These are phyloP conservation scores for Ailanthus altissimus DNA, from an alignment of 345 rosid species.

Conservation along the genomic window DNA sequence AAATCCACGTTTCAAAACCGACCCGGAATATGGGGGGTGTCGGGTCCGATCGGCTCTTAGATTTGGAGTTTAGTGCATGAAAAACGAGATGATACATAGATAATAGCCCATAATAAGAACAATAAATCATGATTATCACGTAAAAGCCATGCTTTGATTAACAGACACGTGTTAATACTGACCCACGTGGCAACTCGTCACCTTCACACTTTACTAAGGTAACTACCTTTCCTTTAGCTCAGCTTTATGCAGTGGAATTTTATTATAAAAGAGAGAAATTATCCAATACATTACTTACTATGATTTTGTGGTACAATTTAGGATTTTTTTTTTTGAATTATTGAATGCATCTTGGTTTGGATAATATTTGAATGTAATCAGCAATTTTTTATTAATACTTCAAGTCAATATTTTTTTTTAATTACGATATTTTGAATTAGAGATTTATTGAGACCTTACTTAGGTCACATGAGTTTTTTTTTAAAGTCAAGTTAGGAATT, in stretches of 20 bases:
- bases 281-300: neutral
- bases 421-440: too few species aligned
- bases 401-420: too few species aligned
- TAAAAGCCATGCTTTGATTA: neutral
- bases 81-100: neutral
- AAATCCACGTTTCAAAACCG: slow-evolving; percentile 24
- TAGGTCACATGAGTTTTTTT: too few species aligned
- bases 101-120: too few species aligned
- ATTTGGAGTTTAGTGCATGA: slow-evolving; percentile 23
- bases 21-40: slow-evolving; percentile 11
- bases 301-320: neutral
- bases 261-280: neutral
- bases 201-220: neutral
- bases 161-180: slow-evolving; percentile 20
- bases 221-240: too few species aligned
- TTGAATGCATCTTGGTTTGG: too few species aligned
- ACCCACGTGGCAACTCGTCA: slow-evolving; percentile 2
- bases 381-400: too few species aligned
- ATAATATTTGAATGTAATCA: too few species aligned
- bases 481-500: too few species aligned
- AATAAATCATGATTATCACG: slow-evolving; percentile 25
- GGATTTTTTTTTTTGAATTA: too few species aligned
- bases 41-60: neutral
- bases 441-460: too few species aligned
- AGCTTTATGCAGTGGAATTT: neutral